Base-by-base conservation (phyloP, 176 grass and related monocot genomes). In the Musa itinerans region DNA sequence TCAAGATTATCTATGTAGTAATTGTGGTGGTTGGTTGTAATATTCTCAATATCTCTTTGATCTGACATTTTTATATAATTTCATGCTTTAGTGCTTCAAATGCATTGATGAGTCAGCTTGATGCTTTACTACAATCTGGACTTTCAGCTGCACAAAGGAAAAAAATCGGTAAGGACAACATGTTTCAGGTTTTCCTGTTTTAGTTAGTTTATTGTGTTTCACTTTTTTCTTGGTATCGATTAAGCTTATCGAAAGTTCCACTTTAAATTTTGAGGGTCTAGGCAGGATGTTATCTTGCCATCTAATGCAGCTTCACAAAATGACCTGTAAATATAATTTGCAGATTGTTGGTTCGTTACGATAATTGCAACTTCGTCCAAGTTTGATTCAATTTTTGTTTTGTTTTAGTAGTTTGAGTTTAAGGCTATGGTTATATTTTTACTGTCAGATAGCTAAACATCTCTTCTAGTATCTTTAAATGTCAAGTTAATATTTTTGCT, bases 81-180 rank as follows among this genome's bases (percentile, higher is more conserved):
- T 54, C 22, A 43, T 83, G 48, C 67, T 89, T 71, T 77, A 98
- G 95, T 89, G 69, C 50, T 69, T 93, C 84, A 9, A 82, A 16
- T 84, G 72, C 78, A 71, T 85, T 98, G 84, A 50, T 85, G 66
- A 71, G 34, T 81, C 63, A 83, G 61, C 69, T 92, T 34, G 93
- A 97, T 90, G 87, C 84, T 22, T 57, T 97, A 55, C 69, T 86
- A 50, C 93, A 90, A 83, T 89, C 90, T 79, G 90, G 95, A 84
- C 61, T 64, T 78, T 87, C 90, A 73, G 76, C 78, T 81, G 65
- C 80, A 71, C 88, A 80, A 78, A 93, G 88, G 79, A 98, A 93
- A 85, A 98, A 93, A 59, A 93, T 72, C 62, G 95, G 95, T 98
- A 78, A 91, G 81, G 34, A 53, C 51, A 64, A 63, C 19, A 78